These are phyloP conservation scores for Pugionium cornutum DNA, from an alignment of 345 rosid species.

Conservation along the genomic window DNA sequence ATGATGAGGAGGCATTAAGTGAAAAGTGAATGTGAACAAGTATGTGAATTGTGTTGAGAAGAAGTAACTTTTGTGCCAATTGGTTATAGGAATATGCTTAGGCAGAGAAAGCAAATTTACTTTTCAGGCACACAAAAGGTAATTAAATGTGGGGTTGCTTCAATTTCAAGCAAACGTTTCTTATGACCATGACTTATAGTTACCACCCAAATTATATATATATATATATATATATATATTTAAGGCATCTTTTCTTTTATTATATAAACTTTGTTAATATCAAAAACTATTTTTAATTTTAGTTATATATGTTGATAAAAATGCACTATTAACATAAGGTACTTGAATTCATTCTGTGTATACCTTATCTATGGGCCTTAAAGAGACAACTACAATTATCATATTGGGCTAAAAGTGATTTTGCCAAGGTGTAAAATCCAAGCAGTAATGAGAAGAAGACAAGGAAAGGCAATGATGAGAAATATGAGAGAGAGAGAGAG, in stretches of 20 bases:
- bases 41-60: conserved; percentile 35
- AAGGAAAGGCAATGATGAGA: conserved; percentile 21
- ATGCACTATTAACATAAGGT: no score
- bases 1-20: conserved; percentile 33
- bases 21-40: conserved; percentile 39
- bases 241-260: no score
- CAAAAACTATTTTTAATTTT: no score
- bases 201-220: conserved; percentile 15
- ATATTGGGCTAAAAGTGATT: conserved; percentile 10
- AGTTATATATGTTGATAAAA: no score
- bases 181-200: conserved; percentile 24
- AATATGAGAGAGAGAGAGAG: background rate
- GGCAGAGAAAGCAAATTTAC: conserved; percentile 27
- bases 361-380: conserved; percentile 16
- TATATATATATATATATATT: background rate
- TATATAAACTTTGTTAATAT: no score
- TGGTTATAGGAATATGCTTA: conserved; percentile 29
- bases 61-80: conserved; percentile 37
- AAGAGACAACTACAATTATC: background rate
- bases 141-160: conserved; percentile 30
- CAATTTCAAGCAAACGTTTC: conserved; percentile 35
- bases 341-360: background rate
- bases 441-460: background rate
- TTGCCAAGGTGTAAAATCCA: background rate
- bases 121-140: conserved; percentile 26